A percentile compares a stretch with the other conserved stretches of the same genome.
phyloP scores from a whole-genome alignment of 768 basidiomycete genomes.

The Lentinula detonsa region DNA sequence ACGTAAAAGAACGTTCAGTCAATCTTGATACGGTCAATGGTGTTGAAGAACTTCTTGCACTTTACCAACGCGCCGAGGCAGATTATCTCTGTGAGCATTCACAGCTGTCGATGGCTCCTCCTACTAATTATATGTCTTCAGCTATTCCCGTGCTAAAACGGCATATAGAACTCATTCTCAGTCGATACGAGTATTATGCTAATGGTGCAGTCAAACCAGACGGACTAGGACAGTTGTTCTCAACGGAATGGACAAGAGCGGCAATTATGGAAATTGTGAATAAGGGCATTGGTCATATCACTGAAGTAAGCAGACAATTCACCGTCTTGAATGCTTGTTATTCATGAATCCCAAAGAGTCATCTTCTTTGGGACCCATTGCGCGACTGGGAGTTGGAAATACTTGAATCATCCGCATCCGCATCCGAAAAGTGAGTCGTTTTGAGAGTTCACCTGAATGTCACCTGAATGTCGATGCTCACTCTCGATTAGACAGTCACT shows the following conservation, averaged over 20 bases:
- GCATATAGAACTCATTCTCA: conserved; percentile 59
- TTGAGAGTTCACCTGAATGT: not conserved
- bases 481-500: conserved; percentile 29
- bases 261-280: conserved; percentile 48
- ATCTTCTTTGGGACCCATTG: conserved; percentile 63
- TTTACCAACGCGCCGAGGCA: conserved; percentile 61
- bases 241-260: conserved; percentile 52
- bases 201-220: conserved; percentile 37
- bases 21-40: conserved; percentile 49
- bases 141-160: conserved; percentile 70
- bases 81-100: conserved; percentile 74
- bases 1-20: conserved; percentile 41
- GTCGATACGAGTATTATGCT: conserved; percentile 32
- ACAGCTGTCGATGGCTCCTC: conserved; percentile 2
- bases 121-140: conserved; percentile 23
- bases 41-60: conserved; percentile 46
- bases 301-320: conserved; percentile 37
- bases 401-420: conserved; percentile 41
- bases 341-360: conserved; percentile 41
- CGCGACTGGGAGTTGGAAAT: conserved; percentile 70
- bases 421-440: conserved; percentile 37
- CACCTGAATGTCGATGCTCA: conserved; percentile 3
- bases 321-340: not conserved
- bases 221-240: conserved; percentile 53
- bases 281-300: conserved; percentile 57